Percentiles rank a stretch among this genome's conserved stretches.
These are phyloP conservation scores for Paraphoma chrysanthemicola DNA, from an alignment of 2,329 filamentous ascomycete species.

Conservation along the genomic window DNA sequence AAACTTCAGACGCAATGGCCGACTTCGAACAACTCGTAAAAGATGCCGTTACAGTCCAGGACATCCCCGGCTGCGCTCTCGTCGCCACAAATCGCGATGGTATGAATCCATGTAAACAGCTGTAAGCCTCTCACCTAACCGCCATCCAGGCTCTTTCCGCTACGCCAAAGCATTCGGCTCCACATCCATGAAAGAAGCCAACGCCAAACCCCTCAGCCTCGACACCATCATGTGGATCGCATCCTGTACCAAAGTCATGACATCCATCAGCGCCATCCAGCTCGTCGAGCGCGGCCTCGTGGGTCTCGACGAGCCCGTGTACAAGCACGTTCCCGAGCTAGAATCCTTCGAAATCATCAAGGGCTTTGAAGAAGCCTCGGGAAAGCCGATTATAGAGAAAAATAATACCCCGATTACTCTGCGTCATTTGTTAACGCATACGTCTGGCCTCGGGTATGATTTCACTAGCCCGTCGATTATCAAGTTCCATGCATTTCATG, in stretches of 20 bases:
- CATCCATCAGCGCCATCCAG: slow-evolving; percentile 41
- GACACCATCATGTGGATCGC: slow-evolving; percentile 48
- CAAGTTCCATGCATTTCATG: slow-evolving; percentile 46
- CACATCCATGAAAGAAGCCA: slow-evolving; percentile 27
- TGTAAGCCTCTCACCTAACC: background rate
- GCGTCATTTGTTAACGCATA: slow-evolving; percentile 58
- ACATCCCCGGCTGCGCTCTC: slow-evolving; percentile 35
- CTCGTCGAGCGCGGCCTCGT: slow-evolving; percentile 44
- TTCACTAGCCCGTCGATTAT: slow-evolving; percentile 48
- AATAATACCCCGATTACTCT: slow-evolving; percentile 37
- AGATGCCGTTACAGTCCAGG: slow-evolving; percentile 23
- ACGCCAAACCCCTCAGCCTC: slow-evolving; percentile 28
- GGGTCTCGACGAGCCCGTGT: slow-evolving; percentile 41
- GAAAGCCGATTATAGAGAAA: slow-evolving; percentile 29
- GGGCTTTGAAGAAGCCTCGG: slow-evolving; percentile 27
- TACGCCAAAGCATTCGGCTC: slow-evolving; percentile 48
- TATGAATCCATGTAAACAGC: slow-evolving; percentile 1
- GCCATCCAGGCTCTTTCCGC: slow-evolving; percentile 40
- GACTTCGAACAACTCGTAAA: slow-evolving; percentile 34
- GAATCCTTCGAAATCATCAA: slow-evolving; percentile 31
- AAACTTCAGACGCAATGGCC: slow-evolving; percentile 11
- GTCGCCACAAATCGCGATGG: slow-evolving; percentile 35
- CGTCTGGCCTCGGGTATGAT: slow-evolving; percentile 57
- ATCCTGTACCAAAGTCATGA: slow-evolving; percentile 50
- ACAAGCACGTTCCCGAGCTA: slow-evolving; percentile 42